These are phyloP conservation scores for Pyricularia sp. DNA, from an alignment of 2,329 filamentous ascomycete species.

Conservation along the genomic window DNA sequence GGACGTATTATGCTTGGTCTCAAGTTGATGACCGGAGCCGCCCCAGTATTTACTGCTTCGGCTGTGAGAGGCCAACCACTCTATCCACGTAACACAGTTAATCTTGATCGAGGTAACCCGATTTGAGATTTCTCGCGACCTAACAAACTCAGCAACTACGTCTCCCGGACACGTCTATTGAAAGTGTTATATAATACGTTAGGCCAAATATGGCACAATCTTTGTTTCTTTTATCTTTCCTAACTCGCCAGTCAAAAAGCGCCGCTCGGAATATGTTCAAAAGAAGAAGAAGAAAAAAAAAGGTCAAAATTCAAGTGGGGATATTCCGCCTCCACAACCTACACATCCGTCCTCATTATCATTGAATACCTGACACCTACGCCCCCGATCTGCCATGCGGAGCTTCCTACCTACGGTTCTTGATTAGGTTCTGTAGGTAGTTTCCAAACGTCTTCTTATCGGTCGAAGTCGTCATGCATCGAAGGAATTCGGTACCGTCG, in stretches of 20 bases:
- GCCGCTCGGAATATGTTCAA: background rate
- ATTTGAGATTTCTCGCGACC: background rate
- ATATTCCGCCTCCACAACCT: background rate
- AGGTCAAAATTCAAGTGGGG: background rate
- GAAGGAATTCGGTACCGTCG: conserved; percentile 46
- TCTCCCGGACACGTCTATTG: background rate
- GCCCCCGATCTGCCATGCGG: background rate
- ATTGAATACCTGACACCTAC: background rate
- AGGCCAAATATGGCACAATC: background rate
- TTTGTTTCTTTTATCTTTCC: background rate
- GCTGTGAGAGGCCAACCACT: background rate
- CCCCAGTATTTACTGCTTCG: background rate
- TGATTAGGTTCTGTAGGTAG: conserved; percentile 49
- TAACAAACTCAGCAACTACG: background rate
- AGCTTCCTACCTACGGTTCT: conserved; percentile 15
- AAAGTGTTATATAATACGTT: background rate
- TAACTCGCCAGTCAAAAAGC: background rate
- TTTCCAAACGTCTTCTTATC: conserved; percentile 50
- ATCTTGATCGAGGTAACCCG: background rate
- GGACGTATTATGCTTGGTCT: background rate
- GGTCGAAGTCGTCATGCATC: conserved; percentile 41
- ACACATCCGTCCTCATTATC: background rate
- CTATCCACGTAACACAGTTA: too few species aligned
- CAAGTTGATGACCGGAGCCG: background rate
- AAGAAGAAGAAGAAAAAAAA: background rate